Evolutionary conservation across 306 rosid genomes (phyloP).

Genomic region (Prunus dulcis): DNA sequence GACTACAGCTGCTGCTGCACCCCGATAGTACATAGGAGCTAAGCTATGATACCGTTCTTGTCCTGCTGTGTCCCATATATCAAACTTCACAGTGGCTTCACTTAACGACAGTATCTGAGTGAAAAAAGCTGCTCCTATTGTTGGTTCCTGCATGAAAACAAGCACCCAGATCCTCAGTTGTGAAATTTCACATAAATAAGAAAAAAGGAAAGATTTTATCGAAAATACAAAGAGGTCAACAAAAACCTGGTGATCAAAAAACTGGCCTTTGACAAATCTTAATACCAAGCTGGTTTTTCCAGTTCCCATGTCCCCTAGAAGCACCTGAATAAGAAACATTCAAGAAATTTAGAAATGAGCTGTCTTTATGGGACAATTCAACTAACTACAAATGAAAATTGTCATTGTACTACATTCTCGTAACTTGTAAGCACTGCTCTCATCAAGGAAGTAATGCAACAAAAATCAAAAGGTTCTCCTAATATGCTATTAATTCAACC

Average conservation of each 20-base stretch:
- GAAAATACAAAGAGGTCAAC: background rate
- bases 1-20: conserved; percentile 87
- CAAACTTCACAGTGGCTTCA: conserved; percentile 87
- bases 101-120: conserved; percentile 73
- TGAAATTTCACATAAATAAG: background rate
- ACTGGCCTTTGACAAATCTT: conserved; percentile 83
- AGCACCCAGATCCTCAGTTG: conserved; percentile 8
- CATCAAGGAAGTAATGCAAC: background rate
- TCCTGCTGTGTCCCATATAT: conserved; percentile 97
- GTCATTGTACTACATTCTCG: background rate
- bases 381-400: too few species aligned
- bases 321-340: conserved; percentile 30
- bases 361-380: background rate
- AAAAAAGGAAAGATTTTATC: background rate
- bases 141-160: conserved; percentile 63
- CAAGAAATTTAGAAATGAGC: background rate
- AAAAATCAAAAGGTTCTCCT: background rate
- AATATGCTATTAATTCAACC: background rate
- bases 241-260: conserved; percentile 61
- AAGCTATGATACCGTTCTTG: conserved; percentile 88
- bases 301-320: conserved; percentile 58
- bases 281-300: conserved; percentile 68
- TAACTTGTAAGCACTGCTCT: background rate
- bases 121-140: conserved; percentile 92
- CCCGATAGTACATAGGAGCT: conserved; percentile 95